Percentiles rank a stretch among this genome's conserved stretches.
Evolutionary conservation across 768 basidiomycete species (phyloP).

Genomic region (Kwoniella botswanensis): DNA sequence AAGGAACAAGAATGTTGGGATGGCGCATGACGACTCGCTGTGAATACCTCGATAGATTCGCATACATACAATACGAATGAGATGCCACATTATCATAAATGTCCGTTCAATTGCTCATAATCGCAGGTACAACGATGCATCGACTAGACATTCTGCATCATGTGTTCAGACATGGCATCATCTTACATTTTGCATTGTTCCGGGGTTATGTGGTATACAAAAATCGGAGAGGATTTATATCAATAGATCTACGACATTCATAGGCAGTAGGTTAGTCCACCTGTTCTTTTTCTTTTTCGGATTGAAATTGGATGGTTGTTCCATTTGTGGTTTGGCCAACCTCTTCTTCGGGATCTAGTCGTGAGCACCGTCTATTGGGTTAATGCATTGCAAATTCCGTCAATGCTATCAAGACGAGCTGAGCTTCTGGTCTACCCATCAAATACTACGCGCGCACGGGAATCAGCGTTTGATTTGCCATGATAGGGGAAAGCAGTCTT

Average conservation of each 20-base stretch:
- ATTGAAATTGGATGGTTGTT: no score
- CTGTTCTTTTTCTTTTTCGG: no score
- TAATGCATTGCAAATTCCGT: conserved; percentile 38
- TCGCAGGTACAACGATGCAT: neutral
- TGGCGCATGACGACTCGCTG: no score
- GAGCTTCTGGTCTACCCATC: conserved; percentile 49
- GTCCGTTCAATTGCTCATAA: neutral
- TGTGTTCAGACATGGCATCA: no score
- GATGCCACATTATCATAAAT: neutral
- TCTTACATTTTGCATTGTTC: no score
- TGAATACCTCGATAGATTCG: neutral
- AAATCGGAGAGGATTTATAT: no score
- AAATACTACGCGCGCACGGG: conserved; percentile 21
- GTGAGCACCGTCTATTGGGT: neutral
- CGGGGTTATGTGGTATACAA: no score
- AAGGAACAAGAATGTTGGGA: no score
- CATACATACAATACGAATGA: neutral
- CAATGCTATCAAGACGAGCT: conserved; percentile 47
- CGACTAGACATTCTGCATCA: no score
- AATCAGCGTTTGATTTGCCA: neutral
- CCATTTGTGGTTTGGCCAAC: no score
- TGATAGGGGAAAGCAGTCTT: neutral
- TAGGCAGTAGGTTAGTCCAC: no score
- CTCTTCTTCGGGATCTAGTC: neutral
- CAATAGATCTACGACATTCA: no score